Percentiles rank a stretch among this genome's conserved stretches.
phyloP scores from a whole-genome alignment of 2,329 filamentous ascomycete species.

The Orbilia ellipsospora region DNA sequence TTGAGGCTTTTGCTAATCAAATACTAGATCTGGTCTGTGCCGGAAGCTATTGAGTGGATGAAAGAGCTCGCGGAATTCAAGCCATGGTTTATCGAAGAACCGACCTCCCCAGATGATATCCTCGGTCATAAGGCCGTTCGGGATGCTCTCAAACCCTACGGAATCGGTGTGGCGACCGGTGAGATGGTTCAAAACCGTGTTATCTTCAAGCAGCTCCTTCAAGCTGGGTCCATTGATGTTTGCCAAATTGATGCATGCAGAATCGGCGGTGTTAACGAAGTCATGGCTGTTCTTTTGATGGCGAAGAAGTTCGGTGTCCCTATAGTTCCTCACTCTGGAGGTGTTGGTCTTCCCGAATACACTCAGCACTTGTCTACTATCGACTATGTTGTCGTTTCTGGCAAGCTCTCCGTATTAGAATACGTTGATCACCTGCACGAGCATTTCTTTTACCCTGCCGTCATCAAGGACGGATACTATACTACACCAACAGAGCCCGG shows the following conservation, averaged over 20 bases:
- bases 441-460: constrained; percentile 84
- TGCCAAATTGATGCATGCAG: constrained; percentile 92
- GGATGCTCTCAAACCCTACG: constrained; percentile 78
- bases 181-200: constrained; percentile 97
- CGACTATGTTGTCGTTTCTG: constrained; percentile 87
- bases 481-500: constrained; percentile 84
- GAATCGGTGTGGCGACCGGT: constrained; percentile 87
- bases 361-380: constrained; percentile 93
- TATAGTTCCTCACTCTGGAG: constrained; percentile 88
- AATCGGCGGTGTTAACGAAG: constrained; percentile 90
- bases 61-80: constrained; percentile 81
- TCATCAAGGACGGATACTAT: constrained; percentile 87
- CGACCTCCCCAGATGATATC: constrained; percentile 88
- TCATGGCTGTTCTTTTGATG: constrained; percentile 87
- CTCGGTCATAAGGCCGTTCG: constrained; percentile 87
- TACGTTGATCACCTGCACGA: constrained; percentile 95
- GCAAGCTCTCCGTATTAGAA: constrained; percentile 83
- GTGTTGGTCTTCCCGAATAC: constrained; percentile 91
- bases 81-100: constrained; percentile 88
- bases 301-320: constrained; percentile 79
- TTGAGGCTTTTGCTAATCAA: constrained; percentile 3
- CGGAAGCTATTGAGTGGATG: constrained; percentile 90
- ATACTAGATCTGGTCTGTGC: constrained; percentile 79
- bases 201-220: constrained; percentile 90
- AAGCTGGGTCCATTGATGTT: constrained; percentile 82